Base-by-base conservation (phyloP, 768 basidiomycete genomes). In the Termitomyces sp. region DNA sequence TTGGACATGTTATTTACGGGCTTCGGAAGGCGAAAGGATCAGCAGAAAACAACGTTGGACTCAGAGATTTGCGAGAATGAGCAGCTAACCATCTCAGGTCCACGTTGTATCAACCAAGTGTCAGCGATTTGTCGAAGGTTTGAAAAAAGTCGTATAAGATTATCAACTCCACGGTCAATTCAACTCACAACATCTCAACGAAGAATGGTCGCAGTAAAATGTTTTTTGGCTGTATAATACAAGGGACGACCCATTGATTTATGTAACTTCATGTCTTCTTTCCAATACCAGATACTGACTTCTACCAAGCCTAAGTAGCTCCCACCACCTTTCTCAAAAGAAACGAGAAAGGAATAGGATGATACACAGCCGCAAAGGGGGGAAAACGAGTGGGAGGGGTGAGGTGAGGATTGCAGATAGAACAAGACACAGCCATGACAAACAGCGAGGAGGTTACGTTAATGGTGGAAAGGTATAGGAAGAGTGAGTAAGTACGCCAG, bases 381-480 rank as follows among this genome's bases (percentile, higher is more conserved):
- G 38, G 46, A 62, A 62, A 55, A 40, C 19, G 49, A 54, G 32
- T 21, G 51, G 51, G 46, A 34, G 31, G 27, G 37, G 35, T 47
- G 23, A 42, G 34, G 29, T 19, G 34, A 43, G 46, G 11, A 38
- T 47, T 54, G 56, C 55, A 60, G 51, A 46, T 43, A 51, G 52
- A 55, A 58, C 54, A 45, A 49, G 38, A 47, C 50, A 58, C 53
- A 55, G 35, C 37, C 55, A 58, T 34, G 53, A 57, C 60, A 53
- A 47, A 58, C 50, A 61, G 43, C 53, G 60, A 55, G 52, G 43
- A 43, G 42, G 38, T 31, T 17, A 51, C 29, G 52, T 50, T 55
- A 61, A 58, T 43, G 51, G 44, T 32, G 61, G 19, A 23, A 53
- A 60, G 60, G 61, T 62, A 62, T 62, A 59, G 54, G 43, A 57